These are phyloP conservation scores for Clavaria fumosa DNA, from an alignment of 768 basidiomycete species.

Conservation along the genomic window DNA sequence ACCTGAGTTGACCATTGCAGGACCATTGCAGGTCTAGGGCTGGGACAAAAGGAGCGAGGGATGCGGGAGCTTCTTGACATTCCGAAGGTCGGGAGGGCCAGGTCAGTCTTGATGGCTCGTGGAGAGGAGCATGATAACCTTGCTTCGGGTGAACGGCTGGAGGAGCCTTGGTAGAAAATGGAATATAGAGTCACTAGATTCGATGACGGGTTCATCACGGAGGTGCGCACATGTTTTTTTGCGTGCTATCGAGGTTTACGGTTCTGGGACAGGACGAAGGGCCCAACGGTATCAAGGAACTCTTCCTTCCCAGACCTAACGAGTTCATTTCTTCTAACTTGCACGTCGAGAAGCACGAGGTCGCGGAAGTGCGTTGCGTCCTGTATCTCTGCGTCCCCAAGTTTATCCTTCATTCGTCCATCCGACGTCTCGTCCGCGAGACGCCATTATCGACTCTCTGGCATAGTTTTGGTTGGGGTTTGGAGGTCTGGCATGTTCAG, in stretches of 20 bases:
- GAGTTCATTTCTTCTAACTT: slow-evolving; percentile 82
- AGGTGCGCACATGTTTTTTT: slow-evolving; percentile 21
- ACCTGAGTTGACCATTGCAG: slow-evolving; percentile 57
- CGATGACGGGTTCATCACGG: slow-evolving; percentile 42
- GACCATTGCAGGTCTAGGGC: slow-evolving; percentile 53
- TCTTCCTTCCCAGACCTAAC: slow-evolving; percentile 75
- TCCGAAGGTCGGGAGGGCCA: slow-evolving; percentile 41
- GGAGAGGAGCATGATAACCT: slow-evolving; percentile 42
- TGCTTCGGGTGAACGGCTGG: slow-evolving; percentile 37
- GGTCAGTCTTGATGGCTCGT: slow-evolving; percentile 70
- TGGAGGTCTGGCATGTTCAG: slow-evolving; percentile 37
- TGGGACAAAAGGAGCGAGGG: slow-evolving; percentile 48
- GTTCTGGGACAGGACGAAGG: slow-evolving; percentile 36
- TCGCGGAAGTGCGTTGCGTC: slow-evolving; percentile 34
- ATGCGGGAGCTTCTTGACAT: slow-evolving; percentile 46
- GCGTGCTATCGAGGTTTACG: not conserved
- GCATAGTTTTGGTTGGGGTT: slow-evolving; percentile 73
- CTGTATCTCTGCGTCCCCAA: not conserved
- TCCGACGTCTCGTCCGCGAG: slow-evolving; percentile 60
- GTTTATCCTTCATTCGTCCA: not conserved
- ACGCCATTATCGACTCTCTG: slow-evolving; percentile 63
- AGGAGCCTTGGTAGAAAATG: slow-evolving; percentile 90
- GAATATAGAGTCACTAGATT: slow-evolving; percentile 61
- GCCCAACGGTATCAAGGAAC: slow-evolving; percentile 46
- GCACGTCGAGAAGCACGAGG: slow-evolving; percentile 63